These are phyloP conservation scores for Aspergillus oerlinghausenensis DNA, from an alignment of 2,329 filamentous ascomycete species.

Conservation along the genomic window DNA sequence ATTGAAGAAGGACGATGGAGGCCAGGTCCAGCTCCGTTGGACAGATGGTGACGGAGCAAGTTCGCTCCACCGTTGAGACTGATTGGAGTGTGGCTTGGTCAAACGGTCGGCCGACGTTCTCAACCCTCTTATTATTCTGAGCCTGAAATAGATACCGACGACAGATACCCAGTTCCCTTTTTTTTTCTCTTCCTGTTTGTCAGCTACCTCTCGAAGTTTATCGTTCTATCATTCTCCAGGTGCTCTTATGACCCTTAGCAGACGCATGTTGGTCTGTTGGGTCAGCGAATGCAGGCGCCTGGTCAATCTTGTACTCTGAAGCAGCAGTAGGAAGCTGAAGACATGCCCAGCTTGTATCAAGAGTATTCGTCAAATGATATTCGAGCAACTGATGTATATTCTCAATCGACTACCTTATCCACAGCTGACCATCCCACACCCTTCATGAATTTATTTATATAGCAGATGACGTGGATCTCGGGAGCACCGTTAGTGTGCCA, in stretches of 20 bases:
- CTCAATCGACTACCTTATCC: not conserved
- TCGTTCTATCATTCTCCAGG: not conserved
- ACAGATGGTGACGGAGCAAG: conserved; percentile 9
- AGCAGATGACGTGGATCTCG: not conserved
- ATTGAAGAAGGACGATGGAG: conserved; percentile 16
- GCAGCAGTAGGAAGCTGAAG: not conserved
- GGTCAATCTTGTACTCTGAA: not conserved
- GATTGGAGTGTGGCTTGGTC: not conserved
- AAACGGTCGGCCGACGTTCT: not conserved
- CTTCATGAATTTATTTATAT: not conserved
- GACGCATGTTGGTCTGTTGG: not conserved
- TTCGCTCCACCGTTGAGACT: not conserved
- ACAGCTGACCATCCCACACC: not conserved
- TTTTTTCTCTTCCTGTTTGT: not conserved
- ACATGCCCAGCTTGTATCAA: not conserved
- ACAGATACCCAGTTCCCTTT: not conserved
- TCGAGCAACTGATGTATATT: not conserved
- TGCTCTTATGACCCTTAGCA: not conserved
- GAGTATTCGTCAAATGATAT: not conserved
- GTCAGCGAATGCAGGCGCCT: not conserved
- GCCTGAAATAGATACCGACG: not conserved
- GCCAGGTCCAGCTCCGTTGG: conserved; percentile 2
- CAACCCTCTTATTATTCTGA: not conserved
- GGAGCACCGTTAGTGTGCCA: not conserved
- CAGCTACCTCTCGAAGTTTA: not conserved